phyloP scores from a whole-genome alignment of 169 alveolate species.

The Eimeria sp. region DNA sequence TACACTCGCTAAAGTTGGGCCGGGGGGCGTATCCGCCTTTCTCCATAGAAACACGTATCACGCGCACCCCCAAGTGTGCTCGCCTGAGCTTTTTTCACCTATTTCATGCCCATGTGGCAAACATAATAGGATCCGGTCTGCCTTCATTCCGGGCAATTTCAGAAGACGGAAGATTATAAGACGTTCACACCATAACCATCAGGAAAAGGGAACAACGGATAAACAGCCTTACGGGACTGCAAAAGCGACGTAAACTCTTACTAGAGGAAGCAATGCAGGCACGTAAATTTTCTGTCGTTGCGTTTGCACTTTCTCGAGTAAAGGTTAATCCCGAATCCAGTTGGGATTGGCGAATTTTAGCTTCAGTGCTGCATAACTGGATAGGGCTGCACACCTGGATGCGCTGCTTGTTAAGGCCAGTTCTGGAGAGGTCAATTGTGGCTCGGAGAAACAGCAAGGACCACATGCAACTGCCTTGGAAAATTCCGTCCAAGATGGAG shows the following conservation, averaged over 20 bases:
- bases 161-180: too few relatives aligned
- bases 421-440: neutral
- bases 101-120: neutral
- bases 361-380: neutral
- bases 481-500: neutral
- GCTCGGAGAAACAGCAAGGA: slow-evolving; percentile 6
- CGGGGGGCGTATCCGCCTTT: neutral
- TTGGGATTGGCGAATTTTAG: neutral
- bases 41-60: neutral
- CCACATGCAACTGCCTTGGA: neutral
- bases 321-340: neutral
- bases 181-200: neutral
- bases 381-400: neutral
- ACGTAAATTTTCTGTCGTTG: neutral
- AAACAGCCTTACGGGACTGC: neutral
- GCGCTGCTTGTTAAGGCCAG: slow-evolving; percentile 33
- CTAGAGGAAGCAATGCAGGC: slow-evolving; percentile 45
- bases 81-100: neutral
- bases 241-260: neutral
- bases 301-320: neutral
- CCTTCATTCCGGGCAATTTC: neutral
- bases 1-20: neutral
- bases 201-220: neutral
- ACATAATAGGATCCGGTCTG: neutral
- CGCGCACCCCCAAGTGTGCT: neutral